These are phyloP conservation scores for Citrus australasica DNA, from an alignment of 345 rosid species.

Conservation along the genomic window DNA sequence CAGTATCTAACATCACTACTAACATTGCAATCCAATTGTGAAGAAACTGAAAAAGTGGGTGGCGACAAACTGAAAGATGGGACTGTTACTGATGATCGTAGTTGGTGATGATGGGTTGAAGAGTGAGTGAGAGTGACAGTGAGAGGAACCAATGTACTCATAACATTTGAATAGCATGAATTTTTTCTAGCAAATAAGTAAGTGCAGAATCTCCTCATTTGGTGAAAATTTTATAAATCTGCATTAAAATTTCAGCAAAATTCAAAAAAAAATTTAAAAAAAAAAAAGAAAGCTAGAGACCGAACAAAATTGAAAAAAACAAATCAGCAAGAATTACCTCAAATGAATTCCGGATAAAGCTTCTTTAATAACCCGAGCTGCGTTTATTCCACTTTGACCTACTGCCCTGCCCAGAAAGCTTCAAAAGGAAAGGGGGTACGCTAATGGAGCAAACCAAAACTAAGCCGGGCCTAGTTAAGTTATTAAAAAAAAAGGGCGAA, in stretches of 20 bases:
- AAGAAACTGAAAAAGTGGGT: background rate
- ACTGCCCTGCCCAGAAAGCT: too few species aligned
- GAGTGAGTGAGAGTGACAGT: background rate
- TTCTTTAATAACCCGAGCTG: too few species aligned
- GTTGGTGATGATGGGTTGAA: background rate
- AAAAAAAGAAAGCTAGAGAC: too few species aligned
- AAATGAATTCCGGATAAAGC: too few species aligned
- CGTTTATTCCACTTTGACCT: too few species aligned
- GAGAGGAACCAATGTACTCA: background rate
- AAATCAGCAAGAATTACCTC: too few species aligned
- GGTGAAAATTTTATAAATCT: background rate
- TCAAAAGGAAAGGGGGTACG: too few species aligned
- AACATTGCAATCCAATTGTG: background rate
- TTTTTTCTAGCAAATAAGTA: background rate
- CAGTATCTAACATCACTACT: constrained; percentile 5
- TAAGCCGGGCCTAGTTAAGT: too few species aligned
- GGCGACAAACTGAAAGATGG: background rate
- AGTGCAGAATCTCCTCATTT: background rate
- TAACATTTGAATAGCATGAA: background rate
- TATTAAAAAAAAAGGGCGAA: too few species aligned
- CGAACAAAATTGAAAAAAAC: too few species aligned
- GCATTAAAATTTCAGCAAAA: background rate
- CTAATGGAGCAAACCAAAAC: too few species aligned
- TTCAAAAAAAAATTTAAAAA: too few species aligned
- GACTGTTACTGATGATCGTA: background rate